These are phyloP conservation scores for Globisporangium camurandrum DNA, from an alignment of 352 stramenopile species.

Conservation along the genomic window DNA sequence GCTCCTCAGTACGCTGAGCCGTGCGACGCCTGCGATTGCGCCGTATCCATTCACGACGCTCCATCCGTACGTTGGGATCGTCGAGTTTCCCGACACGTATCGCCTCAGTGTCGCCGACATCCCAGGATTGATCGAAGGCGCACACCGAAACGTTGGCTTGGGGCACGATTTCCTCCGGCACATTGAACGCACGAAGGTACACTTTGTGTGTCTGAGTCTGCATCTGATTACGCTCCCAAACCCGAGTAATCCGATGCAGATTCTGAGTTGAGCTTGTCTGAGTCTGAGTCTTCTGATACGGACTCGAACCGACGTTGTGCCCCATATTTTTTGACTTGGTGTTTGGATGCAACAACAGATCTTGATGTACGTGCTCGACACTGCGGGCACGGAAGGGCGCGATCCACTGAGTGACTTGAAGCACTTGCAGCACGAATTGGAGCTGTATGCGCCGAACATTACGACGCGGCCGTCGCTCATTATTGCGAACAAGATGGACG, in stretches of 20 bases:
- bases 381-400: constrained; percentile 63
- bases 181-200: constrained; percentile 96
- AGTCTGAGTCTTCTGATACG: too few relatives aligned
- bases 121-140: constrained; percentile 85
- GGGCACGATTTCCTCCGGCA: constrained; percentile 97
- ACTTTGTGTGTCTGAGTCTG: not conserved
- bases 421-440: constrained; percentile 77
- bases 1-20: constrained; percentile 90
- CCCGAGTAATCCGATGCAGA: too few relatives aligned
- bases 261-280: too few relatives aligned
- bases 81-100: constrained; percentile 94
- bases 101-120: constrained; percentile 88
- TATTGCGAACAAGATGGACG: constrained; percentile 89
- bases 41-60: constrained; percentile 98
- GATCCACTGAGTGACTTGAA: constrained; percentile 70
- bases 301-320: too few relatives aligned
- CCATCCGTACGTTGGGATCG: constrained; percentile 92
- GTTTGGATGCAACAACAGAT: too few relatives aligned
- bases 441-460: constrained; percentile 84
- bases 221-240: too few relatives aligned
- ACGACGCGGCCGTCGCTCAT: constrained; percentile 80
- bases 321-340: too few relatives aligned
- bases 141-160: constrained; percentile 95
- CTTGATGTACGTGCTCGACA: constrained; percentile 83
- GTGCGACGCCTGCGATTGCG: constrained; percentile 92